A percentile compares a stretch with the other conserved stretches of the same genome.
These are phyloP conservation scores for Lepidium sativum DNA, from an alignment of 345 rosid genomes.

Conservation along the genomic window DNA sequence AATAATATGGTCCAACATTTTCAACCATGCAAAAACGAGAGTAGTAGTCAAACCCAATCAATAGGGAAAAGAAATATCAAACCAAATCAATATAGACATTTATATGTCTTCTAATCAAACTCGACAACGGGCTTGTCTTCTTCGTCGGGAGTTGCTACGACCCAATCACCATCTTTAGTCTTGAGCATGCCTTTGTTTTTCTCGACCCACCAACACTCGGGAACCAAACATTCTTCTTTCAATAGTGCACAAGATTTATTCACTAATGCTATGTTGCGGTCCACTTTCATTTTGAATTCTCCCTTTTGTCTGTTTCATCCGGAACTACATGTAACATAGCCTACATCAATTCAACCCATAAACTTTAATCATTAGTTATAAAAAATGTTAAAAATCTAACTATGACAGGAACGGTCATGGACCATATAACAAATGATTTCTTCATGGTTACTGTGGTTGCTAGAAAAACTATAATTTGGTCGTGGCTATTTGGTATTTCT, in stretches of 20 bases:
- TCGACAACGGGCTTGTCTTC: constrained; percentile 49
- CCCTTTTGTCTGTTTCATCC: constrained; percentile 64
- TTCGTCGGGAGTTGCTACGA: constrained; percentile 37
- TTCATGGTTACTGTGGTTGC: too few relatives aligned
- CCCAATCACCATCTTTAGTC: constrained; percentile 60
- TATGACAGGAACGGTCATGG: too few relatives aligned
- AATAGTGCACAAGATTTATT: constrained; percentile 57
- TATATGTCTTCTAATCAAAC: background rate
- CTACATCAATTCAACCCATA: constrained; percentile 30
- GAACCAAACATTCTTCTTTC: constrained; percentile 66
- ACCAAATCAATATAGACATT: background rate
- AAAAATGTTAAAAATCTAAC: too few relatives aligned
- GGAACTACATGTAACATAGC: constrained; percentile 62
- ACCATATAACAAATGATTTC: too few relatives aligned
- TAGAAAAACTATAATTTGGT: too few relatives aligned
- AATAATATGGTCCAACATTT: background rate
- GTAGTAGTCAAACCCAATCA: background rate
- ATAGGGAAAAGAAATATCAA: background rate
- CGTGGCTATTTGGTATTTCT: too few relatives aligned
- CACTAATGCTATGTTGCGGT: constrained; percentile 73
- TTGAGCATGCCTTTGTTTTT: constrained; percentile 72
- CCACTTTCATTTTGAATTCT: constrained; percentile 50
- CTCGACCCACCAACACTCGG: constrained; percentile 81
- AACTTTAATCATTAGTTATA: background rate
- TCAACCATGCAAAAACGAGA: background rate